Percentiles rank a stretch among this genome's conserved stretches.
These are phyloP conservation scores for Xylaria cubensis DNA, from an alignment of 495 filamentous ascomycete genomes.

Conservation along the genomic window DNA sequence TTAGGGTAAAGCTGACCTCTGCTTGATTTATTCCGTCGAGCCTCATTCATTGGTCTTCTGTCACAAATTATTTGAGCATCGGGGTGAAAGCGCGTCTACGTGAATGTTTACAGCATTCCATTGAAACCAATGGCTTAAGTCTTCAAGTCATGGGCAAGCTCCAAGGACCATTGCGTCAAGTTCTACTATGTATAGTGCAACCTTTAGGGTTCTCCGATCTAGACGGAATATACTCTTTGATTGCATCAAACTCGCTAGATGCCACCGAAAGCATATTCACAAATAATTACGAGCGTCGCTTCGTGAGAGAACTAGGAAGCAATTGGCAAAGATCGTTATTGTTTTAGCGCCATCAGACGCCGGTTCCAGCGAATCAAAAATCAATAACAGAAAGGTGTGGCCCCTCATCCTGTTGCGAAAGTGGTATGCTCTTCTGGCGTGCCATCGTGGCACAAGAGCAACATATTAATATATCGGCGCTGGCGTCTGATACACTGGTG, in stretches of 20 bases:
- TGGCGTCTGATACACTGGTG: slow-evolving; percentile 33
- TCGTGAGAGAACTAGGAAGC: background rate
- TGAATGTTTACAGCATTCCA: background rate
- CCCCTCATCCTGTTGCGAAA: slow-evolving; percentile 23
- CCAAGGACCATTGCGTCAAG: background rate
- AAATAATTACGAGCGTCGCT: slow-evolving; percentile 10
- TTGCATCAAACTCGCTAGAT: slow-evolving; percentile 10
- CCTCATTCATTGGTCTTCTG: background rate
- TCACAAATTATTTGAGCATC: background rate
- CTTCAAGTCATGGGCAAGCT: background rate
- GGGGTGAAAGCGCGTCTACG: background rate
- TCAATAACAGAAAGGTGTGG: slow-evolving; percentile 8
- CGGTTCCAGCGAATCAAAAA: slow-evolving; percentile 10
- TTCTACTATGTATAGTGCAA: background rate
- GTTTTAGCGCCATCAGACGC: slow-evolving; percentile 11
- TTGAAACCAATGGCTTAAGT: background rate
- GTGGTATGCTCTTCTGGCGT: slow-evolving; percentile 34
- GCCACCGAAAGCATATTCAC: slow-evolving; percentile 5
- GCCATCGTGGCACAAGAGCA: slow-evolving; percentile 40
- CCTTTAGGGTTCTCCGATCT: slow-evolving; percentile 6
- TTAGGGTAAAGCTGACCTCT: background rate
- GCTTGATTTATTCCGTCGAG: background rate
- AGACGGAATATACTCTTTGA: background rate
- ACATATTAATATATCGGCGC: slow-evolving; percentile 38
- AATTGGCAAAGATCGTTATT: slow-evolving; percentile 22